Evolutionary conservation across 768 basidiomycete species (phyloP).

Genomic region (Pulveroboletus frians): DNA sequence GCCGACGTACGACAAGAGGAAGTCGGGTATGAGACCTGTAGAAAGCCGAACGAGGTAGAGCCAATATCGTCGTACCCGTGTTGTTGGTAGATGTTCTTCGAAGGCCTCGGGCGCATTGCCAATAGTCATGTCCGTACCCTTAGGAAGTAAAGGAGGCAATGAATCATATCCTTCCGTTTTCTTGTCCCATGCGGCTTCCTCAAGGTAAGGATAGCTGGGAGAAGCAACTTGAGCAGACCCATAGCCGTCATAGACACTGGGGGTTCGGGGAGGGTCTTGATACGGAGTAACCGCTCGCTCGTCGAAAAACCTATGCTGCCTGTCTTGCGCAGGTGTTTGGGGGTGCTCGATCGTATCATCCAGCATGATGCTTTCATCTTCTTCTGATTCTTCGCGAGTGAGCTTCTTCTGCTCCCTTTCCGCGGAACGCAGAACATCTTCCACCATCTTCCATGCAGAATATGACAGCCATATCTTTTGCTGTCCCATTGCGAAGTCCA

Average conservation of each 20-base stretch:
- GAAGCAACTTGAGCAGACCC: conserved; percentile 19
- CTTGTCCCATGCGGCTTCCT: conserved; percentile 41
- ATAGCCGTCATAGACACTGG: conserved; percentile 25
- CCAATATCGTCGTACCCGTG: conserved; percentile 54
- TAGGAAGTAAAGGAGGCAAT: conserved; percentile 31
- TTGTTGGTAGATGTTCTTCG: conserved; percentile 53
- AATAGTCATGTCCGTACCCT: conserved; percentile 35
- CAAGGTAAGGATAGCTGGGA: conserved; percentile 29
- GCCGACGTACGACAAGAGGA: conserved; percentile 45
- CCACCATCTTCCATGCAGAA: conserved; percentile 55
- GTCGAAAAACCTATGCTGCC: conserved; percentile 31
- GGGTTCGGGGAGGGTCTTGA: conserved; percentile 28
- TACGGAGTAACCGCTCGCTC: conserved; percentile 27
- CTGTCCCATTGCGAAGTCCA: conserved; percentile 52
- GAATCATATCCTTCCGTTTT: conserved; percentile 30
- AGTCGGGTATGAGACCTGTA: conserved; percentile 55
- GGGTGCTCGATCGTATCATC: conserved; percentile 39
- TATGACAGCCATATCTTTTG: conserved; percentile 53
- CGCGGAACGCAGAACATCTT: conserved; percentile 46
- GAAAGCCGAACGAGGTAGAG: conserved; percentile 46
- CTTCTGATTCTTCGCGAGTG: conserved; percentile 37
- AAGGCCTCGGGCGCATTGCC: conserved; percentile 43
- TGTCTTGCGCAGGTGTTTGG: conserved; percentile 27
- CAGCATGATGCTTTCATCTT: conserved; percentile 41
- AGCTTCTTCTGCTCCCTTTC: conserved; percentile 47